A percentile compares a stretch with the other conserved stretches of the same genome.
Conservation (phyloP, 208 protist species). For the Crithidia sp. region DNA sequence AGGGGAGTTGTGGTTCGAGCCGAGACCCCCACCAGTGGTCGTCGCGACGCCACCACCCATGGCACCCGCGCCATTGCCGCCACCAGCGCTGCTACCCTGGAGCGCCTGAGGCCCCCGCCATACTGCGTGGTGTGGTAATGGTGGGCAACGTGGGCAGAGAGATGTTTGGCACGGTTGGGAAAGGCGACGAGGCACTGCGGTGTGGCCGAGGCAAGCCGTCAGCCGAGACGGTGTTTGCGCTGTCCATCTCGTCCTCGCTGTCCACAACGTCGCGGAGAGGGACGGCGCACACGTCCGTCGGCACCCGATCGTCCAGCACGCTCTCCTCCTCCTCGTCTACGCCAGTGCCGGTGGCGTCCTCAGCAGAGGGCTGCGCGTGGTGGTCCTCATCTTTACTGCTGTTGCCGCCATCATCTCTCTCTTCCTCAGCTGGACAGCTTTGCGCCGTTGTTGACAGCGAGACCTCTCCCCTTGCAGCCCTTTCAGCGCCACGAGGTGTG, state of each 20-base stretch:
- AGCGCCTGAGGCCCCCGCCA: neutral
- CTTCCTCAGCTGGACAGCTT: neutral
- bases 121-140: constrained; percentile 3
- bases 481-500: neutral
- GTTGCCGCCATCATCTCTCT: neutral
- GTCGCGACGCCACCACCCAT: neutral
- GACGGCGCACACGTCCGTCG: constrained; percentile 4
- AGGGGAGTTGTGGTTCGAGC: constrained; percentile 5
- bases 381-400: no score
- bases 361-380: no score
- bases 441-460: neutral
- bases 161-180: neutral
- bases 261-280: neutral
- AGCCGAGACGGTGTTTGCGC: neutral
- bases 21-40: neutral
- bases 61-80: no score
- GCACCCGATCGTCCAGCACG: constrained; percentile 1
- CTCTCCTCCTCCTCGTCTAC: neutral
- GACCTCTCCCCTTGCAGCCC: neutral
- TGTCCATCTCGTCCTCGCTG: neutral
- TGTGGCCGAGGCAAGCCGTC: neutral
- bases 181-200: constrained; percentile 2
- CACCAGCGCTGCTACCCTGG: neutral
- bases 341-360: neutral
- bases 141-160: neutral